Evolutionary conservation across 2,329 filamentous ascomycete species (phyloP).

Genomic region (Talaromyces sp.): DNA sequence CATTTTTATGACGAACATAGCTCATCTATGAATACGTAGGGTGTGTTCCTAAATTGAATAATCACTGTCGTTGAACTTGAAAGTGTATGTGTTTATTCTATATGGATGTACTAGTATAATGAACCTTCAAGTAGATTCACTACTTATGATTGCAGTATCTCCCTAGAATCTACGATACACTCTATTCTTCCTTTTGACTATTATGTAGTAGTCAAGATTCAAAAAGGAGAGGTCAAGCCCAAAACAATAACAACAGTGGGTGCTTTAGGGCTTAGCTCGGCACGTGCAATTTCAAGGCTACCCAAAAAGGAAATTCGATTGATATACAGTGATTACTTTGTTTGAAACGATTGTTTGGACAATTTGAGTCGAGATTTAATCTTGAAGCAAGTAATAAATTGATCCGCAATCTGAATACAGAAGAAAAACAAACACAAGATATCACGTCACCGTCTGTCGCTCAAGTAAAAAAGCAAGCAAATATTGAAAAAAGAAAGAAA

Average conservation of each 20-base stretch:
- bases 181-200: neutral
- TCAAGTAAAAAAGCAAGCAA: too few species aligned
- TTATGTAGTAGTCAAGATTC: neutral
- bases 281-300: neutral
- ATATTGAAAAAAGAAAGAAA: too few species aligned
- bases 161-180: too few species aligned
- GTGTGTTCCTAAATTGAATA: too few species aligned
- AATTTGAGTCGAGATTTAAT: neutral
- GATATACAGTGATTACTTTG: neutral
- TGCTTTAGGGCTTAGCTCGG: conserved; percentile 1
- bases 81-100: neutral
- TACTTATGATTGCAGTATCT: too few species aligned
- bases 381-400: neutral
- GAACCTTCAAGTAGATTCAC: too few species aligned
- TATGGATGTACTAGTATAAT: too few species aligned
- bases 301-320: neutral
- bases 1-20: too few species aligned
- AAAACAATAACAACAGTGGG: neutral
- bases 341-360: neutral
- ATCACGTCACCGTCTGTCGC: too few species aligned
- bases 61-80: neutral
- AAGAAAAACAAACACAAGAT: too few species aligned
- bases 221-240: neutral
- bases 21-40: too few species aligned
- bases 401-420: too few species aligned